Base-by-base conservation (phyloP, 306 rosid species). In the Canavalia gladiata region DNA sequence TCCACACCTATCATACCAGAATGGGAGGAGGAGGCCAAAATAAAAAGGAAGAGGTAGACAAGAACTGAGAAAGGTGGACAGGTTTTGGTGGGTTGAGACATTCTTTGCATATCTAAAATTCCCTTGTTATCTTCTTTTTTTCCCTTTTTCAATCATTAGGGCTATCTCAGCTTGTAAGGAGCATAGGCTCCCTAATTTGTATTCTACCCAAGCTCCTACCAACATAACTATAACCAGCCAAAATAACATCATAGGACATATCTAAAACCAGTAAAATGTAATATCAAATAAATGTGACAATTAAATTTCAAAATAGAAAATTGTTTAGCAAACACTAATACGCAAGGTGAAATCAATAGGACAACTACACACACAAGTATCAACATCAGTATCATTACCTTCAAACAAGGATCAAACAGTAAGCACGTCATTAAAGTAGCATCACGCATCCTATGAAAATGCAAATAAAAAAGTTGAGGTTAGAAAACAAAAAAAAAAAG, bases 401-500 rank as follows among this genome's bases (percentile, higher is more conserved):
- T 93, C 67, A 91, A 80, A 87, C 84, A 89, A 74, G 97, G 97
- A 84, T 95, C 99, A 86, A 89, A 93, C 68, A 95, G 83, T 86
- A 95, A 81, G 85, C 98, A 91, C 8, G 99, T 90, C 92, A 93
- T 86, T 73, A 95, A 62, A 80, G 94, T 93, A 74, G 97, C 93
- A 79, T 93, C 99, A 86, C 85, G 88, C 86, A 81, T 93, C 97
- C 99, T 91, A 84, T 11, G 81, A 80, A 80, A 80, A 77, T 83
- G 77, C 55, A 72, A 69, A 57, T 39, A 11, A 63, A 75, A 45
- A 28, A 78, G 74, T 30, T 70, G 35, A 6, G 18, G 56, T 86
- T 74, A 83, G 74, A 69, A 76, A 46, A 80, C 12, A 63, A 41
- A 4, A 64, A 54, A 86, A 6, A 8, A 73, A 72, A 31, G 56